Conservation (phyloP, 495 filamentous ascomycete genomes). For the Podospora sp. region DNA sequence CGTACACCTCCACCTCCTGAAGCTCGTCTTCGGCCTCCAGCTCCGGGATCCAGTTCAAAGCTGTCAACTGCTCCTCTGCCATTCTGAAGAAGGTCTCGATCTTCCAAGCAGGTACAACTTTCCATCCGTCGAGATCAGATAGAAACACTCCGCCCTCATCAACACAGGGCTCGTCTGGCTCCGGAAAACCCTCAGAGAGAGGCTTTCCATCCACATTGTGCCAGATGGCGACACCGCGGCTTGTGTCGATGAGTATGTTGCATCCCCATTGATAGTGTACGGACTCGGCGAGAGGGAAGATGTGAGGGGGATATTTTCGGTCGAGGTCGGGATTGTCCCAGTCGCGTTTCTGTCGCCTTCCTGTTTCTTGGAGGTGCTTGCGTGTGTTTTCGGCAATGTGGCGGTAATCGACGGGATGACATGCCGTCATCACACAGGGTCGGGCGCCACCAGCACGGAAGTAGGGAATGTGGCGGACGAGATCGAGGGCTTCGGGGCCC, state of each 20-base stretch:
- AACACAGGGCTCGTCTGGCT: not conserved
- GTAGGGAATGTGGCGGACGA: not conserved
- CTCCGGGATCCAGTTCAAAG: not conserved
- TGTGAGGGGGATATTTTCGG: not conserved
- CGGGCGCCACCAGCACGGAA: not conserved
- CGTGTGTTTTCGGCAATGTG: not conserved
- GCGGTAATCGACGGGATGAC: not conserved
- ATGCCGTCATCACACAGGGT: not conserved
- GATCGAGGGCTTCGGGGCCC: not conserved
- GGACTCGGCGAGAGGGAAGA: not conserved
- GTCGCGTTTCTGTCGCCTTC: not conserved
- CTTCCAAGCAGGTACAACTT: not conserved
- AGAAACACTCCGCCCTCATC: not conserved
- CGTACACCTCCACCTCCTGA: not conserved
- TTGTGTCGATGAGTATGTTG: not conserved
- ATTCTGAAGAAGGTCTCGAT: slow-evolving; percentile 3
- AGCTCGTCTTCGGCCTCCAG: not conserved
- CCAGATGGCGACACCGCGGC: slow-evolving; percentile 1
- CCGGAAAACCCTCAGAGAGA: not conserved
- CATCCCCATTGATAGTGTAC: not conserved
- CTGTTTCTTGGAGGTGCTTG: not conserved
- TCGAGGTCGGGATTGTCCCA: not conserved
- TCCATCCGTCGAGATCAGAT: not conserved
- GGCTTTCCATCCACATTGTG: not conserved
- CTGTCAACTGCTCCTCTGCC: not conserved